phyloP scores from a whole-genome alignment of 2,329 filamentous ascomycete species.

The Alternaria solani region DNA sequence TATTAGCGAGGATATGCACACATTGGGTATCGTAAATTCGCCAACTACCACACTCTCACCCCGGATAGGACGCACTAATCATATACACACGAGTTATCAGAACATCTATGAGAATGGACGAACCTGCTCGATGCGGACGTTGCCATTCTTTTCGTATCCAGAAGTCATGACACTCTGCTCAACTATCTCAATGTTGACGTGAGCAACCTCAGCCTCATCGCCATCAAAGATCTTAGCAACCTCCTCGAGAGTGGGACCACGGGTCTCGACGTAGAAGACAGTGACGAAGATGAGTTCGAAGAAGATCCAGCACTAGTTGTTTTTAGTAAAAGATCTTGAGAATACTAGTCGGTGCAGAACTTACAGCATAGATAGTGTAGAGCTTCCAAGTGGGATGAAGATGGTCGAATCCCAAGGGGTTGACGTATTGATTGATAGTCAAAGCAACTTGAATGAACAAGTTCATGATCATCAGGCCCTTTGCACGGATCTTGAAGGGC shows the following conservation, averaged over 20 bases:
- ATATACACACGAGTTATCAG: constrained; percentile 5
- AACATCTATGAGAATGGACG: constrained; percentile 10
- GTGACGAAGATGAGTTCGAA: constrained; percentile 69
- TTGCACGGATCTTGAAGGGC: constrained; percentile 59
- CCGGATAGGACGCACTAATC: background rate
- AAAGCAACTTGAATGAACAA: constrained; percentile 69
- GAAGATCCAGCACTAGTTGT: constrained; percentile 62
- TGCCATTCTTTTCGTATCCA: constrained; percentile 38
- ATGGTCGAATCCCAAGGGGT: constrained; percentile 69
- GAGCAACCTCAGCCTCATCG: constrained; percentile 59
- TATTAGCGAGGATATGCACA: constrained; percentile 4
- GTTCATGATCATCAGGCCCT: constrained; percentile 66
- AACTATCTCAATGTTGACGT: constrained; percentile 37
- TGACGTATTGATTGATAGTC: constrained; percentile 68
- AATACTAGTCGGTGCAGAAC: constrained; percentile 18
- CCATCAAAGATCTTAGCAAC: constrained; percentile 76
- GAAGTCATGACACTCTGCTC: constrained; percentile 24
- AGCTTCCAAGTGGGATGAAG: constrained; percentile 68
- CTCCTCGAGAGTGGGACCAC: constrained; percentile 74
- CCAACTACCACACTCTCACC: background rate
- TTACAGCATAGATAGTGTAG: constrained; percentile 70
- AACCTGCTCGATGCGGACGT: constrained; percentile 27
- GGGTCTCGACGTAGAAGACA: constrained; percentile 75
- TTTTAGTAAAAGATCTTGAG: constrained; percentile 14
- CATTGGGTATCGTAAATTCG: constrained; percentile 12